Percentiles rank a stretch among this genome's conserved stretches.
These are phyloP conservation scores for Naematelia aurantialba DNA, from an alignment of 768 basidiomycete genomes.

Conservation along the genomic window DNA sequence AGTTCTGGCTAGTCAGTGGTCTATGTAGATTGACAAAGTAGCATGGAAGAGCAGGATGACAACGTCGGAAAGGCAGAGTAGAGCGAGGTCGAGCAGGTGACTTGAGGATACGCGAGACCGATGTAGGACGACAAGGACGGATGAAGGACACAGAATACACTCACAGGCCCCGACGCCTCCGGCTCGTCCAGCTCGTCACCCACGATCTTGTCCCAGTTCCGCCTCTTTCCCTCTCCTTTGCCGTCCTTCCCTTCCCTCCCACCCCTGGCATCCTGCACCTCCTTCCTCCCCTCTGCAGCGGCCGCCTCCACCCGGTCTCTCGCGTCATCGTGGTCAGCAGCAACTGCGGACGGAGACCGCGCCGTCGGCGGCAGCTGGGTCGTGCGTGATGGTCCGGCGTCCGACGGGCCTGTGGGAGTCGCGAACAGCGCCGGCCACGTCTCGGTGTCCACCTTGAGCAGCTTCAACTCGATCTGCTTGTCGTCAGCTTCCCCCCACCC, in stretches of 20 bases:
- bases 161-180: slow-evolving; percentile 29
- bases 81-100: too few species aligned
- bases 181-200: slow-evolving; percentile 70
- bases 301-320: too few species aligned
- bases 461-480: slow-evolving; percentile 65
- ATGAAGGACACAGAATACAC: slow-evolving; percentile 1
- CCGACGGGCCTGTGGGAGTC: neutral
- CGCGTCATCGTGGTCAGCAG: too few species aligned
- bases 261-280: too few species aligned
- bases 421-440: slow-evolving; percentile 58
- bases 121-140: neutral
- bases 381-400: slow-evolving; percentile 43
- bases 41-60: too few species aligned
- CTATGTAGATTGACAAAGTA: too few species aligned
- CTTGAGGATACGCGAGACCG: too few species aligned
- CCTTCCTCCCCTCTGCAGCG: too few species aligned
- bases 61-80: too few species aligned
- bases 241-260: neutral
- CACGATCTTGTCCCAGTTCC: slow-evolving; percentile 87
- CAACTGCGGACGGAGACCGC: neutral
- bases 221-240: slow-evolving; percentile 54
- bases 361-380: slow-evolving; percentile 1
- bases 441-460: slow-evolving; percentile 64
- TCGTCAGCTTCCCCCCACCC: neutral
- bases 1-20: slow-evolving; percentile 62